Percentiles rank a stretch among this genome's conserved stretches.
Evolutionary conservation across 768 basidiomycete species (phyloP).

Genomic region (Suillus ampliporus): DNA sequence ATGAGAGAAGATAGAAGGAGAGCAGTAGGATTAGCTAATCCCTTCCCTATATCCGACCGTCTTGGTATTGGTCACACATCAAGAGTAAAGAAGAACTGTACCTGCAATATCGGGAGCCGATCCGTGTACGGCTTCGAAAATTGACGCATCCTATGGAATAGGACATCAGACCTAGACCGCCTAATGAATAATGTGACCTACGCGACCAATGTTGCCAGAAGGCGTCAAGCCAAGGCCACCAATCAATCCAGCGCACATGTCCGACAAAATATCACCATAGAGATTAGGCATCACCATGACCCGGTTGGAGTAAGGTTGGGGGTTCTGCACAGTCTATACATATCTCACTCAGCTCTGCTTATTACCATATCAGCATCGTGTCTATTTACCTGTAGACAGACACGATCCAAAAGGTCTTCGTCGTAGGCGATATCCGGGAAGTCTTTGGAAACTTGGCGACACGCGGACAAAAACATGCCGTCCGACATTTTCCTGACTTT

Average conservation of each 20-base stretch:
- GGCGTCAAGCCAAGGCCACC: constrained; percentile 97
- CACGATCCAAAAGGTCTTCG: constrained; percentile 96
- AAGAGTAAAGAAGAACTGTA: constrained; percentile 35
- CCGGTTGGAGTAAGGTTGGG: constrained; percentile 89
- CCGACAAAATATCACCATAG: constrained; percentile 93
- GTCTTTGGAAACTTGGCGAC: constrained; percentile 93
- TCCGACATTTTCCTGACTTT: constrained; percentile 97
- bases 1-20: constrained; percentile 92
- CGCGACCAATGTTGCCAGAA: constrained; percentile 95
- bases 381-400: constrained; percentile 79
- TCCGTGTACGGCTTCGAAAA: constrained; percentile 99
- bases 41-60: constrained; percentile 62
- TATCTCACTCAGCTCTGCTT: neutral
- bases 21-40: constrained; percentile 99
- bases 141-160: constrained; percentile 83
- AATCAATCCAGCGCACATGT: constrained; percentile 98
- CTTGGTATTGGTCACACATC: constrained; percentile 11
- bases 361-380: neutral
- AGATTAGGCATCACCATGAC: constrained; percentile 99
- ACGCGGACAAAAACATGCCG: constrained; percentile 98
- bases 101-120: constrained; percentile 99
- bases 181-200: constrained; percentile 43
- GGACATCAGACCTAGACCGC: constrained; percentile 24
- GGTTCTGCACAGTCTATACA: constrained; percentile 86
- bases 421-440: constrained; percentile 94